phyloP scores from a whole-genome alignment of 1,284 basidiomycete species.

The Austroboletus novae-zelandiae region DNA sequence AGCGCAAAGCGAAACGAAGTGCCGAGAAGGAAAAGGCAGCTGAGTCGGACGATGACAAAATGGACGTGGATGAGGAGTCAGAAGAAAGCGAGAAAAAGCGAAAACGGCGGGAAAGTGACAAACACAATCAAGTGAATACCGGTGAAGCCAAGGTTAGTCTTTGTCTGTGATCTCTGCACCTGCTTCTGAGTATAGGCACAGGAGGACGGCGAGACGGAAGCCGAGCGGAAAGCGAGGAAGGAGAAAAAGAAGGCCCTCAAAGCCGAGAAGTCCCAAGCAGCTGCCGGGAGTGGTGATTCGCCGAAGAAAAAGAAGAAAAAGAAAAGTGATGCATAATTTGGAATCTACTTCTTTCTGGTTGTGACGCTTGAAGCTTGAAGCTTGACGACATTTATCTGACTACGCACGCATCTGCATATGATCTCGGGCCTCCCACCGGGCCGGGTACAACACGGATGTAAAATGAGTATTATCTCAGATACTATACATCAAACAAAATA shows the following conservation, averaged over 20 bases:
- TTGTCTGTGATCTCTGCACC: constrained; percentile 1
- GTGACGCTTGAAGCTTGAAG: background rate
- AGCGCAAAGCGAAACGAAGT: constrained; percentile 64
- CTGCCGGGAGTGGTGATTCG: constrained; percentile 45
- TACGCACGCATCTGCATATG: too few species aligned
- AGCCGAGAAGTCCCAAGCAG: constrained; percentile 61
- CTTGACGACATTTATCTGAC: background rate
- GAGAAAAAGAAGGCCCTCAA: constrained; percentile 71
- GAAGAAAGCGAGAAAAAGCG: constrained; percentile 61
- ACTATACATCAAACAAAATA: constrained; percentile 67
- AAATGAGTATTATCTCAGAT: too few species aligned
- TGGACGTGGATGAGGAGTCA: constrained; percentile 45
- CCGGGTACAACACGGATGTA: too few species aligned
- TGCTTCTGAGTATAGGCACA: constrained; percentile 13
- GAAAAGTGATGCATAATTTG: constrained; percentile 43
- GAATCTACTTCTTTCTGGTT: background rate
- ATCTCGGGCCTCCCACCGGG: too few species aligned
- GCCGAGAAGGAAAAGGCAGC: constrained; percentile 57
- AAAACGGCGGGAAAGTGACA: constrained; percentile 65
- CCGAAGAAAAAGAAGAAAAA: constrained; percentile 78
- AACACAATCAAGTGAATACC: constrained; percentile 31
- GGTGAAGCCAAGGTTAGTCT: constrained; percentile 42
- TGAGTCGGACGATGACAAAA: constrained; percentile 42
- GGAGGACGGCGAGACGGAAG: constrained; percentile 61
- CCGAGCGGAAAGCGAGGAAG: constrained; percentile 71